Percentiles rank a stretch among this genome's conserved stretches.
Evolutionary conservation across 1,139 yeast genomes (phyloP).

Genomic region (Magnusiomyces paraingens): DNA sequence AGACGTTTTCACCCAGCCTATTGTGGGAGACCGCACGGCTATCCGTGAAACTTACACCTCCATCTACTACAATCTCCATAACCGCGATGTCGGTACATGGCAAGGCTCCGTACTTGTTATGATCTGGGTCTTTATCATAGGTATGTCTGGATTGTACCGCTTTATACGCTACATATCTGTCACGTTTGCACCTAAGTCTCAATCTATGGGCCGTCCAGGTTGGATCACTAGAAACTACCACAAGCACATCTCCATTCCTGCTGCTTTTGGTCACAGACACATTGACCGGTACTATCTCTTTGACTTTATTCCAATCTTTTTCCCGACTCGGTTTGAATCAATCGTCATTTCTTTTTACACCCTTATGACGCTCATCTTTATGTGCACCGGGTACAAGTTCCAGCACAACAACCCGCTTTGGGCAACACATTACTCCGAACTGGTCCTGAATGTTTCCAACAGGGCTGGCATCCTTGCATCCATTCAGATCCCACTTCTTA

Average conservation of each 20-base stretch:
- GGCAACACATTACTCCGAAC: slow-evolving; percentile 36
- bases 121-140: slow-evolving; percentile 33
- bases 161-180: slow-evolving; percentile 20
- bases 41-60: slow-evolving; percentile 11
- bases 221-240: slow-evolving; percentile 22
- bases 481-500: slow-evolving; percentile 48
- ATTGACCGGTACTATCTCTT: slow-evolving; percentile 24
- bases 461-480: slow-evolving; percentile 57
- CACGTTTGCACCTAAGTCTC: slow-evolving; percentile 25
- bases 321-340: slow-evolving; percentile 64
- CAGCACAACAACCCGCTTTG: slow-evolving; percentile 38
- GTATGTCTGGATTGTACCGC: slow-evolving; percentile 18
- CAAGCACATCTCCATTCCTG: slow-evolving; percentile 29
- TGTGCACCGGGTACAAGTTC: slow-evolving; percentile 40
- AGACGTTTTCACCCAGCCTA: slow-evolving; percentile 10
- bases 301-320: slow-evolving; percentile 25
- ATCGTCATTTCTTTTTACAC: slow-evolving; percentile 44
- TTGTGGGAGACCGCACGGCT: slow-evolving; percentile 7
- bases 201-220: slow-evolving; percentile 24
- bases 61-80: slow-evolving; percentile 24
- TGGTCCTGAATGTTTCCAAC: slow-evolving; percentile 45
- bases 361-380: slow-evolving; percentile 40
- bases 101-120: slow-evolving; percentile 31
- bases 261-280: slow-evolving; percentile 30
- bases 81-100: slow-evolving; percentile 31